Base-by-base conservation (phyloP, 1,139 yeast genomes). In the Debaryomyces nepalensis region DNA sequence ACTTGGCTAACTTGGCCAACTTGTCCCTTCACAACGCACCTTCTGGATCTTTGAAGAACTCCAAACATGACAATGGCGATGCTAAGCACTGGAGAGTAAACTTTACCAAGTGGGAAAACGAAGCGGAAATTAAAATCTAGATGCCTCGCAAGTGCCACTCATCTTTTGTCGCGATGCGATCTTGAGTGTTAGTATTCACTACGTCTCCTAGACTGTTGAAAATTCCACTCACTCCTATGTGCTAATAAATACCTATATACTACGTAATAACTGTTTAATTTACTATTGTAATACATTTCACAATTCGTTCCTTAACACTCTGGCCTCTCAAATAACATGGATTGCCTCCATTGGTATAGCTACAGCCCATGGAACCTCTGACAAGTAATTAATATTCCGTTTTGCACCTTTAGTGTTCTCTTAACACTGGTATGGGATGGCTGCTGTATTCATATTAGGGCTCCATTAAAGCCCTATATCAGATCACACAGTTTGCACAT, bases 11-110 rank as follows among this genome's bases (percentile, higher is more conserved):
- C 35, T 58, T 77, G 54, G 80, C 86, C 30, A 70, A 71, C 49
- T 70, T 86, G 48, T 83, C 90, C 9, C 70, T 71, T 33, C 74
- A 73, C 49, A 83, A 84, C 57, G 82, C 78, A 19, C 86, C 88
- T 15, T 83, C 89, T 42, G 93, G 95, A 40, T 70, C 85, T 4
- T 49, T 68, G 27, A 70, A 66, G 47, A 75, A 73, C 40, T 78
- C 80, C 7, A 82, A 80, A 58, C 74, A 72, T 48, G 75, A 81
- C 33, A 64, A 59, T 22, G 75, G 77, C 5, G 63, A 73, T 22
- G 68, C 78, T 23, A 62, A 70, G 38, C 95, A 86, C 61, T 86
- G 95, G 95, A 79, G 91, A 69, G 75, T 83, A 49, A 67, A 68
- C 46, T 66, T 75, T 44, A 65, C 68, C 32, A 73, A 73, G 49